Base-by-base conservation (phyloP, 2,329 filamentous ascomycete species). In the Apiospora pterosperma region DNA sequence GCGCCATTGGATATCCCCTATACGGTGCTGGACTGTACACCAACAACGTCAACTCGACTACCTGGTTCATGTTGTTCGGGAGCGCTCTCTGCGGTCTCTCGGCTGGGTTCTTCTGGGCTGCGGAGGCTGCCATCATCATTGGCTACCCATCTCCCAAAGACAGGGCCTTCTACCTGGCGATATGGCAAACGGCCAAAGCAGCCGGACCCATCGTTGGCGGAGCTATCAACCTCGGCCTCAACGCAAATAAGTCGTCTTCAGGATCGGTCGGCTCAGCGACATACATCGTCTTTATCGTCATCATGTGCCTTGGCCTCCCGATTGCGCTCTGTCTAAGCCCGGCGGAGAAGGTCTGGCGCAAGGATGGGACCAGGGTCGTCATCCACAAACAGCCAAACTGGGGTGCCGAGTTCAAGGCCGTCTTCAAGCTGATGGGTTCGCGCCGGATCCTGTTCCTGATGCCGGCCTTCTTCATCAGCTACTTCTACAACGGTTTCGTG, bases 71-170 rank as follows among this genome's bases (percentile, higher is more conserved):
- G 16, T 79, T 90, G 7, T 77, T 91, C 36, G 88, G 87, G 2
- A 86, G 85, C 11, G 86, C 85, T 0, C 77, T 87, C 1, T 90
- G 86, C 71, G 88, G 88, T 21, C 78, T 90, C 23, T 85, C 83
- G 0, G 88, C 88, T 0, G 88, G 88, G 0, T 79, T 90, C 2
- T 90, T 90, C 75, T 91, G 89, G 89, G 85, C 85, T 76, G 85
- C 87, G 0, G 89, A 91, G 77, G 88, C 85, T 1, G 88, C 89
- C 0, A 88, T 91, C 64, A 86, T 87, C 0, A 80, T 90, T 2
- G 81, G 84, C 0, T 91, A 90, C 68, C 88, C 88, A 0, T 88
- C 90, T 67, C 85, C 87, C 0, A 81, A 82, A 39, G 87, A 88
- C 31, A 81, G 85, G 65, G 87, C 86, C 0, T 80, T 80, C 21